These are phyloP conservation scores for Populus davidiana DNA, from an alignment of 345 rosid genomes.

Conservation along the genomic window DNA sequence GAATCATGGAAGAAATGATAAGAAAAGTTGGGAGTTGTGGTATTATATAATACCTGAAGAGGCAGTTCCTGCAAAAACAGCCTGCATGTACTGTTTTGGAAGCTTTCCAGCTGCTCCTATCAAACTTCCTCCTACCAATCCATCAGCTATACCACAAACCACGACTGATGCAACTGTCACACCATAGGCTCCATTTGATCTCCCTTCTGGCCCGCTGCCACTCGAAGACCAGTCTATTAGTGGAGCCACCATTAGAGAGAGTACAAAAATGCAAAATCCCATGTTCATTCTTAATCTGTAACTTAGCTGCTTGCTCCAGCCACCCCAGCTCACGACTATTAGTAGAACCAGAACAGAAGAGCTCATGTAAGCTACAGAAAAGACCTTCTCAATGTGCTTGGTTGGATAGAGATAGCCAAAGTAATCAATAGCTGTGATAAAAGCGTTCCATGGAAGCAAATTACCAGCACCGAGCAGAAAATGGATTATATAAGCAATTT, in stretches of 20 bases:
- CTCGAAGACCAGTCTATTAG: conserved; percentile 56
- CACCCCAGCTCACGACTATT: conserved; percentile 49
- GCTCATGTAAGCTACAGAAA: conserved; percentile 86
- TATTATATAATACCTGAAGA: conserved; percentile 61
- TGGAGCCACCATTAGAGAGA: conserved; percentile 69
- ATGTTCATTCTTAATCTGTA: conserved; percentile 65
- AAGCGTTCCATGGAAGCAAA: conserved; percentile 94
- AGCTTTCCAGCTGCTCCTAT: conserved; percentile 85
- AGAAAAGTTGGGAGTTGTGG: neutral
- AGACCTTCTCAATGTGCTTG: conserved; percentile 75
- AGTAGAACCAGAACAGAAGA: conserved; percentile 67
- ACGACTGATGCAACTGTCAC: conserved; percentile 63
- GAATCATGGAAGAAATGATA: neutral
- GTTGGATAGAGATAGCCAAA: conserved; percentile 64
- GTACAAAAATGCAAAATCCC: conserved; percentile 71
- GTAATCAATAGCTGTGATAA: conserved; percentile 86
- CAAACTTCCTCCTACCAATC: conserved; percentile 79
- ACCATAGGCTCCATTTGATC: conserved; percentile 36
- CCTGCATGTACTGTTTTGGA: conserved; percentile 91
- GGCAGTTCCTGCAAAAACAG: conserved; percentile 90
- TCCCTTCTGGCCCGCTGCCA: conserved; percentile 20
- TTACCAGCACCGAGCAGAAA: conserved; percentile 91
- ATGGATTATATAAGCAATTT: conserved; percentile 71
- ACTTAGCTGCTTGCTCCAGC: conserved; percentile 55
- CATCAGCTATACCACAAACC: conserved; percentile 84